Conservation (phyloP, 2,329 filamentous ascomycete genomes). For the Didymella exigua region DNA sequence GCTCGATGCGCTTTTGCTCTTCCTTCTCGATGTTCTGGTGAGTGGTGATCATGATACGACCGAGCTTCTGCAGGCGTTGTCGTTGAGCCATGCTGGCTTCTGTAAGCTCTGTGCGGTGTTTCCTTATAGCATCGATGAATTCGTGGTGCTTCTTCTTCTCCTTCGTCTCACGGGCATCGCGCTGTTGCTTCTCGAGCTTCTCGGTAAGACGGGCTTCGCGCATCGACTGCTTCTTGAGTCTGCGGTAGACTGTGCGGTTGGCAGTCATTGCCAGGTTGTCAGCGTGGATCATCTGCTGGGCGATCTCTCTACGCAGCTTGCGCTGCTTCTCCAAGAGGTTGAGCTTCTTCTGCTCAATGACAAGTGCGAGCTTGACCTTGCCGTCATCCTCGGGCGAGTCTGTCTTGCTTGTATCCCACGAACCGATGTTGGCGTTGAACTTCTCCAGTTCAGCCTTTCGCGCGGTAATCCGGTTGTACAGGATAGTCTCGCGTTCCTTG, state of each 20-base stretch:
- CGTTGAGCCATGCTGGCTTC: conserved; percentile 70
- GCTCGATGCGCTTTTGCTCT: conserved; percentile 97
- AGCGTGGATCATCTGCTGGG: conserved; percentile 90
- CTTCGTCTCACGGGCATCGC: conserved; percentile 90
- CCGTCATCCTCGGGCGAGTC: conserved; percentile 76
- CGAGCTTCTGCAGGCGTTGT: conserved; percentile 81
- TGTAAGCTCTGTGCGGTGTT: conserved; percentile 78
- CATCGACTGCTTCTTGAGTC: conserved; percentile 96
- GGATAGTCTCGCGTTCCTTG: conserved; percentile 82
- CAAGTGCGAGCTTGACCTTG: conserved; percentile 78
- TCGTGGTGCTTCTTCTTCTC: conserved; percentile 98
- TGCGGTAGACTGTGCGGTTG: conserved; percentile 86
- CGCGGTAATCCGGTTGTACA: conserved; percentile 88
- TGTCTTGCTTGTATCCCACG: conserved; percentile 77
- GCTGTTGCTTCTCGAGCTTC: conserved; percentile 98
- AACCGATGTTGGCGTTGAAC: conserved; percentile 81
- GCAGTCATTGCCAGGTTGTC: conserved; percentile 97
- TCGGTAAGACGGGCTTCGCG: conserved; percentile 96
- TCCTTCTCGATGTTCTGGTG: conserved; percentile 98
- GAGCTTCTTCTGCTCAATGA: conserved; percentile 95
- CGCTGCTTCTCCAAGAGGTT: conserved; percentile 88
- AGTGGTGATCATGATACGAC: conserved; percentile 84
- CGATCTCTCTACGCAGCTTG: conserved; percentile 81
- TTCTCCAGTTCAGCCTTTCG: conserved; percentile 84
- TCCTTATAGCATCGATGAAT: conserved; percentile 84